Evolutionary conservation across 371 early-diverging fungal genomes (phyloP).

Genomic region (Cokeromyces recurvatus): DNA sequence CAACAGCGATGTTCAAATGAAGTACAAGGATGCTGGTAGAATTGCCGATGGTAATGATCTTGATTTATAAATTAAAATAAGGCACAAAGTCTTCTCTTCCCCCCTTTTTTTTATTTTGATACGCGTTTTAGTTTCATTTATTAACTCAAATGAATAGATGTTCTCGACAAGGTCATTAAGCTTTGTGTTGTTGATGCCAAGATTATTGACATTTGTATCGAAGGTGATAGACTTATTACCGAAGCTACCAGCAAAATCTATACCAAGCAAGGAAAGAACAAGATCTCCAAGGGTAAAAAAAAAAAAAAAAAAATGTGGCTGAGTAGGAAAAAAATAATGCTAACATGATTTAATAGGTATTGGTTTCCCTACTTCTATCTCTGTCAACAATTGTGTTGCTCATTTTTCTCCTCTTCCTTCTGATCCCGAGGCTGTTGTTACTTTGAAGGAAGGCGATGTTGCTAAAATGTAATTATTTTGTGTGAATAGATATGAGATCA

Average conservation of each 20-base stretch:
- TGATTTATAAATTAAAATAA: not conserved
- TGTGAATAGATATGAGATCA: not conserved
- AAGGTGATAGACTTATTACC: slow-evolving; percentile 76
- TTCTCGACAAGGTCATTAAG: slow-evolving; percentile 64
- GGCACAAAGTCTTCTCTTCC: not conserved
- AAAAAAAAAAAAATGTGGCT: slow-evolving; percentile 2
- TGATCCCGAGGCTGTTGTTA: slow-evolving; percentile 53
- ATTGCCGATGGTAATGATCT: slow-evolving; percentile 70
- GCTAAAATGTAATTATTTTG: slow-evolving; percentile 73
- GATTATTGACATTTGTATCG: slow-evolving; percentile 73
- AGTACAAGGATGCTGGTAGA: slow-evolving; percentile 86
- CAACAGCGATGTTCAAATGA: slow-evolving; percentile 70
- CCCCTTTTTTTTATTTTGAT: not conserved
- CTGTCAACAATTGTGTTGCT: slow-evolving; percentile 81
- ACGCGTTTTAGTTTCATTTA: not conserved
- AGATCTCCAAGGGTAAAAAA: slow-evolving; percentile 61
- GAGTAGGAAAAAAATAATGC: too few species aligned
- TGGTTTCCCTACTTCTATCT: slow-evolving; percentile 85
- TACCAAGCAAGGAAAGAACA: slow-evolving; percentile 44
- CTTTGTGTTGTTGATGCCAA: slow-evolving; percentile 70
- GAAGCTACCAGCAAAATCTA: slow-evolving; percentile 55
- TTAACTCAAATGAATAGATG: too few species aligned
- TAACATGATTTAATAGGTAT: slow-evolving; percentile 58
- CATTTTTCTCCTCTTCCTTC: slow-evolving; percentile 78
- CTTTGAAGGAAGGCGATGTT: slow-evolving; percentile 78